Conservation (phyloP, 208 protist genomes). For the Crithidia expoeki region DNA sequence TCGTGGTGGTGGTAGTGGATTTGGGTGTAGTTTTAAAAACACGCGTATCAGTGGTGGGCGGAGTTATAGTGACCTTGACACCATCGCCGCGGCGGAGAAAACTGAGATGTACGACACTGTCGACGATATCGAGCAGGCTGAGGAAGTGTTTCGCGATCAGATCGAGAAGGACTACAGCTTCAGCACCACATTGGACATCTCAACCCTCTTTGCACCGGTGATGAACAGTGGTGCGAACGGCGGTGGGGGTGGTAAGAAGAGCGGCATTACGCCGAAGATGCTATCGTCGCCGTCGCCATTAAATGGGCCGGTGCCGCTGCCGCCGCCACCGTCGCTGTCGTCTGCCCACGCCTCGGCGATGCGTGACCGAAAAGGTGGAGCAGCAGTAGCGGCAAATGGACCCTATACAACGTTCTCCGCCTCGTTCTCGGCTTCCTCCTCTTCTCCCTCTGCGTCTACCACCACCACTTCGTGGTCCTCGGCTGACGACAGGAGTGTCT, state of each 20-base stretch:
- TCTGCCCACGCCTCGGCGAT: conserved; percentile 1
- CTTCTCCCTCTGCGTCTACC: background rate
- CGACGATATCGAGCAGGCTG: conserved; percentile 64
- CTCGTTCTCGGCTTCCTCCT: conserved; percentile 1
- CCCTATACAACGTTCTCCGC: background rate
- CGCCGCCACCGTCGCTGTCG: conserved; percentile 14
- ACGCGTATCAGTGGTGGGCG: background rate
- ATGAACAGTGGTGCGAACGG: background rate
- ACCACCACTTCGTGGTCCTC: background rate
- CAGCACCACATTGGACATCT: conserved; percentile 50
- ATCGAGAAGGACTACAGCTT: conserved; percentile 86
- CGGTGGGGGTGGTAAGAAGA: background rate
- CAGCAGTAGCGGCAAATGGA: background rate
- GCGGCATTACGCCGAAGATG: background rate
- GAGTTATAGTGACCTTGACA: conserved; percentile 6
- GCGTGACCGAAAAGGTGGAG: background rate
- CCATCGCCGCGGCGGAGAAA: conserved; percentile 35
- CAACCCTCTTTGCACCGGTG: conserved; percentile 23
- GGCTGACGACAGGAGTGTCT: background rate
- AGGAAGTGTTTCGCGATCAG: conserved; percentile 75
- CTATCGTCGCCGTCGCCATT: background rate
- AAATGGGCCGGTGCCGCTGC: background rate
- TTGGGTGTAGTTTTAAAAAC: no score
- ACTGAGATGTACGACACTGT: conserved; percentile 57
- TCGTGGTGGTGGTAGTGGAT: background rate